Base-by-base conservation (phyloP, 2,329 filamentous ascomycete species). In the Iodosphaeria phyllophila region DNA sequence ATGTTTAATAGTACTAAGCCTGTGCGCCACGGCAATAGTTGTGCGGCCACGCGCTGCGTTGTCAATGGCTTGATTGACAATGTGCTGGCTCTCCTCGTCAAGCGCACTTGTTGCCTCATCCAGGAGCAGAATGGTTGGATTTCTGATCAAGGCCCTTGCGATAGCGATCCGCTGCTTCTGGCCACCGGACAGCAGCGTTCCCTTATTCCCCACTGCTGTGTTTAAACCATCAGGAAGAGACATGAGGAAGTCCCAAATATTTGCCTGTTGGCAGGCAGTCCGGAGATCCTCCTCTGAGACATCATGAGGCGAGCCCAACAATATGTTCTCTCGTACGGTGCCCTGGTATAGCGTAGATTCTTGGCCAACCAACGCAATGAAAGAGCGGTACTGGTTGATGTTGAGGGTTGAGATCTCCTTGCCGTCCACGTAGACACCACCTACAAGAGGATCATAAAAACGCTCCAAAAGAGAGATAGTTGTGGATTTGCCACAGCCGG, bases 81-180 rank as follows among this genome's bases (percentile, higher is more conserved):
- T 71, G 41, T 80, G 73, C 48, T 86, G 79, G 2, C 63, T 71
- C 47, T 80, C 74, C 0, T 67, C 74, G 44, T 82, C 82, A 4
- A 92, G 54, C 0, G 77, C 77, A 3, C 65, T 72, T 4, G 79
- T 82, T 5, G 80, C 79, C 54, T 89, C 79, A 39, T 89, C 79
- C 1, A 91, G 63, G 1, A 89, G 63, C 4, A 95, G 54, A 30
- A 95, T 72, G 49, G 80, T 84, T 6, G 89, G 86, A 39, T 92
- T 70, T n/a, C 86, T 74, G 20, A 95, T 71, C 8, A 95, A 58
- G 0, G 86, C 89, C 5, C 86, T 72, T 4, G 89, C 86, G 43
- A 95, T 93, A 24, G 83, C 86, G 18, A 95, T 74, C 31, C 89
- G 77, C 50, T 95, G 86, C 45, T 92, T 92, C 50, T 95, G 89